Conservation (phyloP, 306 rosid genomes). For the Gastrolobium bilobum region DNA sequence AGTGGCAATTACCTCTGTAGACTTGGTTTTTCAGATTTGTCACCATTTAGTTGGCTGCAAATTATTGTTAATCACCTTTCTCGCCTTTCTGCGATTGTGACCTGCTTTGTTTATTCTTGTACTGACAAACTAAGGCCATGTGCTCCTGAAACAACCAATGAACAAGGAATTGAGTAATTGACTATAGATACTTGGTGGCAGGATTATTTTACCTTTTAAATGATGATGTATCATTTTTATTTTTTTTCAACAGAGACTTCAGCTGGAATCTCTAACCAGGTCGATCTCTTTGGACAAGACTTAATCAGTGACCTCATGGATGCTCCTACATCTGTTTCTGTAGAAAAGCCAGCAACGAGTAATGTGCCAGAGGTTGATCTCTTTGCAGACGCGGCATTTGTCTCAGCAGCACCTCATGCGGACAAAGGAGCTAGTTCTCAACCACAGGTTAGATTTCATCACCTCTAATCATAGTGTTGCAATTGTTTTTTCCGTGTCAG, state of each 20-base stretch:
- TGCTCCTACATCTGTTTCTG: slow-evolving; percentile 74
- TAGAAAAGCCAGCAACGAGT: slow-evolving; percentile 62
- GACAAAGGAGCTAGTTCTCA: slow-evolving; percentile 72
- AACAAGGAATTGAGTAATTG: slow-evolving; percentile 22
- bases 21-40: neutral
- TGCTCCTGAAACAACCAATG: neutral
- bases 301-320: slow-evolving; percentile 92
- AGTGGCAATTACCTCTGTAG: neutral
- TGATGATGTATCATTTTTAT: slow-evolving; percentile 37
- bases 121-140: slow-evolving; percentile 10
- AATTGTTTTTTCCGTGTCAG: neutral
- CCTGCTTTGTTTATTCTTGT: slow-evolving; percentile 19
- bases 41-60: neutral
- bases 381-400: slow-evolving; percentile 93
- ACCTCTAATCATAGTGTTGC: slow-evolving; percentile 2
- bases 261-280: slow-evolving; percentile 73
- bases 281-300: slow-evolving; percentile 84
- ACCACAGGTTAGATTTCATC: slow-evolving; percentile 62
- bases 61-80: neutral
- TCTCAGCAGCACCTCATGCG: slow-evolving; percentile 71
- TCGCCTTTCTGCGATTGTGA: slow-evolving; percentile 12
- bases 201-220: slow-evolving; percentile 24
- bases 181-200: neutral
- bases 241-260: slow-evolving; percentile 73
- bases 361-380: slow-evolving; percentile 83